A percentile compares a stretch with the other conserved stretches of the same genome.
phyloP scores from a whole-genome alignment of 1,139 yeast genomes.

The Lodderomyces metapsilosis region DNA sequence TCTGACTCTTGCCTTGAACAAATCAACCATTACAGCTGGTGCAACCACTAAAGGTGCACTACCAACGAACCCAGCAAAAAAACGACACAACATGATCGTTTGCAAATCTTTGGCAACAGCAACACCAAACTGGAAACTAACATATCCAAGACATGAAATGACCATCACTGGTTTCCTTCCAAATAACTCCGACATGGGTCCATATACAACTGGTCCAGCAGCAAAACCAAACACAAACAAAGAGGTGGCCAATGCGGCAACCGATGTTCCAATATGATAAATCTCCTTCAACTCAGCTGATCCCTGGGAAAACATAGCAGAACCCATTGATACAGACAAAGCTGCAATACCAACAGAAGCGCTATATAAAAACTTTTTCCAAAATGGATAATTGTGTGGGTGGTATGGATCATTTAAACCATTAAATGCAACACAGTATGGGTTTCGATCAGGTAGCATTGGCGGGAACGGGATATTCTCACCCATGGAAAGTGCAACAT shows the following conservation, averaged over 20 bases:
- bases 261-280: slow-evolving; percentile 32
- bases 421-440: slow-evolving; percentile 38
- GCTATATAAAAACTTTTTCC: slow-evolving; percentile 26
- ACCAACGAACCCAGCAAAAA: slow-evolving; percentile 41
- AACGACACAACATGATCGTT: slow-evolving; percentile 39
- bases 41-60: slow-evolving; percentile 44
- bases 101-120: slow-evolving; percentile 42
- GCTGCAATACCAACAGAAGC: slow-evolving; percentile 32
- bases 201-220: slow-evolving; percentile 42
- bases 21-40: slow-evolving; percentile 43
- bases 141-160: slow-evolving; percentile 29
- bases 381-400: slow-evolving; percentile 48
- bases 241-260: slow-evolving; percentile 40
- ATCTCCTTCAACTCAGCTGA: slow-evolving; percentile 20
- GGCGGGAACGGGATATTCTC: slow-evolving; percentile 38
- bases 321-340: slow-evolving; percentile 47
- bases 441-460: slow-evolving; percentile 30
- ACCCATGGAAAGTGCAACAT: slow-evolving; percentile 41
- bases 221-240: slow-evolving; percentile 45
- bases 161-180: too few species aligned
- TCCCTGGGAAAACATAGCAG: slow-evolving; percentile 40
- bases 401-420: slow-evolving; percentile 51
- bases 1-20: slow-evolving; percentile 31
- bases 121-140: slow-evolving; percentile 36
- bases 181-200: slow-evolving; percentile 40